Percentiles rank a stretch among this genome's conserved stretches.
These are phyloP conservation scores for Rhizopogon sp. DNA, from an alignment of 768 basidiomycete genomes.

Conservation along the genomic window DNA sequence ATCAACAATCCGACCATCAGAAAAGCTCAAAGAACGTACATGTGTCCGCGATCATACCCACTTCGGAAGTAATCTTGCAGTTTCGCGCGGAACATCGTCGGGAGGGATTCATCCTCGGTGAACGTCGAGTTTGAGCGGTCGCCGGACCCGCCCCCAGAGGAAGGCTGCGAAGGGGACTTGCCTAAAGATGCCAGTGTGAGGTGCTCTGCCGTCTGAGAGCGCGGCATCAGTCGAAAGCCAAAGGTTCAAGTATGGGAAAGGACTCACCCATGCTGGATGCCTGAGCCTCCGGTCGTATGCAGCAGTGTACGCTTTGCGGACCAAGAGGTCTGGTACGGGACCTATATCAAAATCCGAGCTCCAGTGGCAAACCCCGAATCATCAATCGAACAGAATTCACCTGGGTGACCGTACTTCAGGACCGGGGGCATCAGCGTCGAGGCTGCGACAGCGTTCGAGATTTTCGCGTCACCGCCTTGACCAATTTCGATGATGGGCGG, in stretches of 20 bases:
- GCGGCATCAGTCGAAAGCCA: background rate
- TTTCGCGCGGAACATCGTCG: conserved; percentile 72
- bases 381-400: conserved; percentile 33
- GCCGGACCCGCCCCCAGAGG: conserved; percentile 37
- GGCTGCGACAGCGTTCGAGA: conserved; percentile 29
- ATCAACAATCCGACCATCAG: background rate
- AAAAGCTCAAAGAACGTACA: conserved; percentile 47
- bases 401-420: conserved; percentile 80
- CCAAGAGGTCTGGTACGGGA: conserved; percentile 75
- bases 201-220: conserved; percentile 85
- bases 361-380: conserved; percentile 1
- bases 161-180: conserved; percentile 33
- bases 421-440: conserved; percentile 30
- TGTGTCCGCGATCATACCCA: conserved; percentile 95
- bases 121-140: conserved; percentile 79
- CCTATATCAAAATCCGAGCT: conserved; percentile 42
- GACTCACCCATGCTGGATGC: conserved; percentile 88
- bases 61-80: conserved; percentile 88
- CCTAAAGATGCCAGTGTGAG: conserved; percentile 75
- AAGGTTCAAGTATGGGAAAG: background rate
- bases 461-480: conserved; percentile 35
- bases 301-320: conserved; percentile 79
- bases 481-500: conserved; percentile 42
- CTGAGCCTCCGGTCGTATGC: conserved; percentile 87
- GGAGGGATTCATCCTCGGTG: conserved; percentile 77